Evolutionary conservation across 768 basidiomycete genomes (phyloP).

Genomic region (Heimioporus sp.): DNA sequence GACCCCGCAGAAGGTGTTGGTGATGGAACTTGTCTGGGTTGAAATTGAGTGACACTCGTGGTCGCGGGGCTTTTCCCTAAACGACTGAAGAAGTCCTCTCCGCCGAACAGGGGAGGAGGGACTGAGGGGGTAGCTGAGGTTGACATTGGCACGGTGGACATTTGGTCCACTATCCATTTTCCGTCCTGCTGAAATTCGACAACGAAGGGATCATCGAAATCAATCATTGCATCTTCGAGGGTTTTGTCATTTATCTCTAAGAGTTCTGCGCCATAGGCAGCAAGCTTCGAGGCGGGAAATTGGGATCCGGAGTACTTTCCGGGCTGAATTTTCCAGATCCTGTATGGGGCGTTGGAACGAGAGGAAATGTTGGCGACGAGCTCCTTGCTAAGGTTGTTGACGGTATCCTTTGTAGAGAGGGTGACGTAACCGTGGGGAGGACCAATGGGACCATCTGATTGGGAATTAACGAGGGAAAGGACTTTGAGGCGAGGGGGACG

Average conservation of each 20-base stretch:
- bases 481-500: constrained; percentile 65
- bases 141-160: not conserved
- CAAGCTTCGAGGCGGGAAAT: constrained; percentile 27
- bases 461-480: constrained; percentile 39
- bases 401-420: constrained; percentile 52
- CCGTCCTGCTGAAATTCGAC: constrained; percentile 69
- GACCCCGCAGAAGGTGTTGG: constrained; percentile 19
- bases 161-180: constrained; percentile 54
- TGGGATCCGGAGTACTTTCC: constrained; percentile 32
- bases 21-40: constrained; percentile 22
- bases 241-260: constrained; percentile 44
- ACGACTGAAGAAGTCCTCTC: constrained; percentile 56
- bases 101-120: constrained; percentile 53
- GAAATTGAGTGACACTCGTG: constrained; percentile 22
- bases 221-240: constrained; percentile 57
- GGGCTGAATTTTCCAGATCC: constrained; percentile 61
- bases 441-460: constrained; percentile 27
- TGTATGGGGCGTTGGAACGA: constrained; percentile 40
- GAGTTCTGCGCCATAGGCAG: constrained; percentile 36
- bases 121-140: constrained; percentile 17
- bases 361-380: constrained; percentile 39
- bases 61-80: constrained; percentile 28
- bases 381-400: constrained; percentile 40
- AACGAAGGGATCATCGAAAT: constrained; percentile 66
- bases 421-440: constrained; percentile 37